Evolutionary conservation across 192 early-diverging fungal species (phyloP).

Genomic region (Linnemannia hyalina): DNA sequence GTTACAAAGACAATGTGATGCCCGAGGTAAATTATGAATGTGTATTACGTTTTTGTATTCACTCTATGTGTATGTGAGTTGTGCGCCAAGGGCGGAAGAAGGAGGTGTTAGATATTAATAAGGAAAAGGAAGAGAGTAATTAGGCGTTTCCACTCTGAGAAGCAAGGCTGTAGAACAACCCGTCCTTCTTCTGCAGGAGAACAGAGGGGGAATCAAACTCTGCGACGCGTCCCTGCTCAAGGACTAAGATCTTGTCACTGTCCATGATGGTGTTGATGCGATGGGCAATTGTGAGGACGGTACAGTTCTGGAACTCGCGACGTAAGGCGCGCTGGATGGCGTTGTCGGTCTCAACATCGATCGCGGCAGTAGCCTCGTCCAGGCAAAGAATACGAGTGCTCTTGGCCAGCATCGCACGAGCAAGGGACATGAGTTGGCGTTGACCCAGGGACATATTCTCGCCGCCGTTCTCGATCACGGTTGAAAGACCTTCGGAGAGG

Average conservation of each 20-base stretch:
- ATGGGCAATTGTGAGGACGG: slow-evolving; percentile 73
- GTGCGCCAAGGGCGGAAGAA: too few species aligned
- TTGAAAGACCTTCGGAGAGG: slow-evolving; percentile 76
- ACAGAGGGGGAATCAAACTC: slow-evolving; percentile 77
- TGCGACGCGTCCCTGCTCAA: slow-evolving; percentile 78
- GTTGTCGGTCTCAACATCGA: slow-evolving; percentile 61
- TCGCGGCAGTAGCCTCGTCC: slow-evolving; percentile 61
- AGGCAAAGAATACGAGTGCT: slow-evolving; percentile 34
- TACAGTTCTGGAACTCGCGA: slow-evolving; percentile 55
- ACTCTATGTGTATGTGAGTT: too few species aligned
- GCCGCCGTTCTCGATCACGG: slow-evolving; percentile 80
- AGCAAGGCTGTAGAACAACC: slow-evolving; percentile 61
- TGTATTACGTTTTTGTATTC: too few species aligned
- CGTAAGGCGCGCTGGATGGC: slow-evolving; percentile 62
- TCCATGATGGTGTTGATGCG: slow-evolving; percentile 76
- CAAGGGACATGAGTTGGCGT: slow-evolving; percentile 78
- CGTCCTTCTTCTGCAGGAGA: slow-evolving; percentile 62
- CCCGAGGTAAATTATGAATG: too few species aligned
- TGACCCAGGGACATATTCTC: slow-evolving; percentile 89
- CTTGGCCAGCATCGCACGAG: slow-evolving; percentile 72
- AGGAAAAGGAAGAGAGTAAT: neutral
- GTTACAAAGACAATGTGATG: too few species aligned
- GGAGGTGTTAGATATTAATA: neutral
- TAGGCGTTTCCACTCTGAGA: slow-evolving; percentile 30
- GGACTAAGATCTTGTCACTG: slow-evolving; percentile 83